Evolutionary conservation across 1,284 basidiomycete species (phyloP).

Genomic region (Microbotryum scabiosae): DNA sequence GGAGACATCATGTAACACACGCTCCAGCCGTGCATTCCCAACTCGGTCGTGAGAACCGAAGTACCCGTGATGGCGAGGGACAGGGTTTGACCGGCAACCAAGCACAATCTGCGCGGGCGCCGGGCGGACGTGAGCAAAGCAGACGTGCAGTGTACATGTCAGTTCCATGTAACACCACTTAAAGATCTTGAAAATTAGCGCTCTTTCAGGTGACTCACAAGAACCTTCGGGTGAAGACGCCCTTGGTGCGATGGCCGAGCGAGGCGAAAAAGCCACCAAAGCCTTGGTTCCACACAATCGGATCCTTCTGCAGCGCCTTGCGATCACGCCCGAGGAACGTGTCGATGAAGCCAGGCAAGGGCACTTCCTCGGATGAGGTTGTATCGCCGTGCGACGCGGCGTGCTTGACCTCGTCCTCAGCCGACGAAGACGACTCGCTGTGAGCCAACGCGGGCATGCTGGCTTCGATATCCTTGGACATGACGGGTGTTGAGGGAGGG

Average conservation of each 20-base stretch:
- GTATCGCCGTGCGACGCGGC: background rate
- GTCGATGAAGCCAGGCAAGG: constrained; percentile 4
- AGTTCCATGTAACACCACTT: background rate
- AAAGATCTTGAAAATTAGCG: background rate
- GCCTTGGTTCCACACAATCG: constrained; percentile 11
- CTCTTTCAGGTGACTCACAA: constrained; percentile 47
- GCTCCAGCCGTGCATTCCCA: constrained; percentile 6
- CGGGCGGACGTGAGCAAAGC: constrained; percentile 29
- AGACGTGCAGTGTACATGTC: constrained; percentile 34
- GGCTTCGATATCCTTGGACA: too few species aligned
- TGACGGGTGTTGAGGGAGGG: too few species aligned
- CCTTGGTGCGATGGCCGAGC: constrained; percentile 53
- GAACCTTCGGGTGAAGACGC: constrained; percentile 65
- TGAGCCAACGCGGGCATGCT: background rate
- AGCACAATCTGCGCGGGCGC: constrained; percentile 15
- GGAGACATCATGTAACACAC: background rate
- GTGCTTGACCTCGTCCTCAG: background rate
- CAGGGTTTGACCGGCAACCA: constrained; percentile 61
- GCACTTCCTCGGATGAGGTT: background rate
- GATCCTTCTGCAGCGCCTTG: constrained; percentile 1
- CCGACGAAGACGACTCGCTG: background rate
- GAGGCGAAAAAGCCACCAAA: constrained; percentile 48
- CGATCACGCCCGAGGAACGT: constrained; percentile 12
- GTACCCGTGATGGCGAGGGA: constrained; percentile 78
- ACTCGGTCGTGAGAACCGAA: constrained; percentile 50